Conservation (phyloP, 768 basidiomycete species). For the Phlegmacium glaucopus region DNA sequence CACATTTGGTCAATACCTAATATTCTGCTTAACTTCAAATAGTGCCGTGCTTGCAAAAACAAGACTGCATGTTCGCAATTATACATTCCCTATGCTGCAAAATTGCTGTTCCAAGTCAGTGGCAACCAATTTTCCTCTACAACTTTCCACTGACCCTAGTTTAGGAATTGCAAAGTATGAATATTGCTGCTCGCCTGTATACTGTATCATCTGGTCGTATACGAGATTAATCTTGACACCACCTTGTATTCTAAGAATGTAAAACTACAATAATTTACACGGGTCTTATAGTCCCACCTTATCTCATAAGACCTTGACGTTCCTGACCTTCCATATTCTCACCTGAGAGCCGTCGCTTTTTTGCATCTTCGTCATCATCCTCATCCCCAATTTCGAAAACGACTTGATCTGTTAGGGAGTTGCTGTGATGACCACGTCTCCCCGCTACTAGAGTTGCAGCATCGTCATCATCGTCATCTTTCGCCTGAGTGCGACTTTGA, state of each 20-base stretch:
- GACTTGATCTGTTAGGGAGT: conserved; percentile 61
- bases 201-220: conserved; percentile 86
- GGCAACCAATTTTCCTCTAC: not conserved
- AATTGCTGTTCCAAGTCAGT: conserved; percentile 88
- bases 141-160: not conserved
- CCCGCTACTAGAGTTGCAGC: conserved; percentile 70
- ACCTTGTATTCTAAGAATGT: conserved; percentile 28
- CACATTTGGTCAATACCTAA: not conserved
- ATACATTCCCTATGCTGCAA: conserved; percentile 95
- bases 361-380: conserved; percentile 58
- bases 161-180: conserved; percentile 94
- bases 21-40: conserved; percentile 1
- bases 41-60: conserved; percentile 96
- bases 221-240: conserved; percentile 49
- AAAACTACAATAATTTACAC: conserved; percentile 34
- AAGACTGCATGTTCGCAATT: conserved; percentile 91
- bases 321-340: conserved; percentile 54
- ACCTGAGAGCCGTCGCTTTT: conserved; percentile 49
- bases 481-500: conserved; percentile 46
- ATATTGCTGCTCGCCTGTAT: conserved; percentile 85
- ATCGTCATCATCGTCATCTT: conserved; percentile 59
- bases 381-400: conserved; percentile 94
- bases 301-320: conserved; percentile 61
- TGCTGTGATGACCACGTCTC: conserved; percentile 43
- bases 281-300: conserved; percentile 15